phyloP scores from a whole-genome alignment of 371 early-diverging fungal species.

The Apophysomyces elegans region DNA sequence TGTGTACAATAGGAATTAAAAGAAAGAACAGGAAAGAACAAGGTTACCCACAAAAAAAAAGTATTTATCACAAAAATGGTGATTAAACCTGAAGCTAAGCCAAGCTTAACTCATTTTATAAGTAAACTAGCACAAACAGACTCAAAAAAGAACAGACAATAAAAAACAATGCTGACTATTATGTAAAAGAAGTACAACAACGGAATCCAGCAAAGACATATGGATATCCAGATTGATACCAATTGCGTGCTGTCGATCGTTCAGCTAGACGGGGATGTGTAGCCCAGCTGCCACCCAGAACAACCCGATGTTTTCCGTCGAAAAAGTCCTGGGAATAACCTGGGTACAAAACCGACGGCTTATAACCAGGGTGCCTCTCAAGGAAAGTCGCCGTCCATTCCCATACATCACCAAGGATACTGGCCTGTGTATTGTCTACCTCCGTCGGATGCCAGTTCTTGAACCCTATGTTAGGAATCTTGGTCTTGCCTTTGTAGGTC shows the following conservation, averaged over 20 bases:
- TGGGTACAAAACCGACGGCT: conserved; percentile 74
- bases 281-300: conserved; percentile 88
- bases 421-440: conserved; percentile 42
- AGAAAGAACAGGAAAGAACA: neutral
- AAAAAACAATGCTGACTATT: neutral
- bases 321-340: conserved; percentile 92
- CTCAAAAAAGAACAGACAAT: too few relatives aligned
- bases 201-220: conserved; percentile 82
- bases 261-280: conserved; percentile 81
- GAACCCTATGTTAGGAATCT: conserved; percentile 63
- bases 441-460: conserved; percentile 64
- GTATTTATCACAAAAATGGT: neutral
- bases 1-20: neutral
- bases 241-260: conserved; percentile 80
- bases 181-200: conserved; percentile 21
- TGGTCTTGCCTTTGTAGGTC: conserved; percentile 14
- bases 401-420: conserved; percentile 76
- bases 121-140: too few relatives aligned
- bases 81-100: neutral
- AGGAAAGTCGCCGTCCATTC: conserved; percentile 82
- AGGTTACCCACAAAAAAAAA: conserved; percentile 5
- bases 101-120: neutral
- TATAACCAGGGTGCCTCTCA: conserved; percentile 62
- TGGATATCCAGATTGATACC: conserved; percentile 88
- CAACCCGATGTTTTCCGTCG: conserved; percentile 82